Conservation (phyloP, 345 rosid genomes). For the Eutrema japonicum region DNA sequence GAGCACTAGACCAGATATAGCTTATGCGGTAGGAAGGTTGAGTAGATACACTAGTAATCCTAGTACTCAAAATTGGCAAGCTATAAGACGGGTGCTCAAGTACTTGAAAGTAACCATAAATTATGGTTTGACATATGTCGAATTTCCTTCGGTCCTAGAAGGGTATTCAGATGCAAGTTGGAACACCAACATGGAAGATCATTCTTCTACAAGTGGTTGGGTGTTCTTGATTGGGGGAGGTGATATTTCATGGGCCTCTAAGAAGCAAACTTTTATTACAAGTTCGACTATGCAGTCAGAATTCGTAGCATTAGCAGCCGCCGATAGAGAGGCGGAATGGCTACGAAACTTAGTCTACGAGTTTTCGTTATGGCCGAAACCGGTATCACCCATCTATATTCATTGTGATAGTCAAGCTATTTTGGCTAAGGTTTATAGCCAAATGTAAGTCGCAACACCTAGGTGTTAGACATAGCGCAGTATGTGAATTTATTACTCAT, state of each 20-base stretch:
- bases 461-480: neutral
- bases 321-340: too few species aligned
- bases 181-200: neutral
- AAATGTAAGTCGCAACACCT: neutral
- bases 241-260: slow-evolving; percentile 5
- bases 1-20: neutral
- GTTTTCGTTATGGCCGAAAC: slow-evolving; percentile 9
- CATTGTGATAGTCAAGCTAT: neutral
- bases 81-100: neutral
- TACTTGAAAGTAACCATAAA: neutral
- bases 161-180: slow-evolving; percentile 18
- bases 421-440: slow-evolving; percentile 4
- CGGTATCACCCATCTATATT: neutral
- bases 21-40: neutral
- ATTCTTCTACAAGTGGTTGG: slow-evolving; percentile 20
- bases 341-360: slow-evolving; percentile 2
- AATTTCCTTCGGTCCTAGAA: neutral
- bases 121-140: too few species aligned
- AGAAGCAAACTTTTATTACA: slow-evolving; percentile 15
- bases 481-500: slow-evolving; percentile 16
- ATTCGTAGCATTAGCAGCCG: too few species aligned
- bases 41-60: slow-evolving; percentile 21
- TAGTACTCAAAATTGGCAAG: slow-evolving; percentile 8
- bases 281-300: neutral
- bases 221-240: slow-evolving; percentile 22